Conservation (phyloP, 371 early-diverging fungal species). For the Mortierella sp. region DNA sequence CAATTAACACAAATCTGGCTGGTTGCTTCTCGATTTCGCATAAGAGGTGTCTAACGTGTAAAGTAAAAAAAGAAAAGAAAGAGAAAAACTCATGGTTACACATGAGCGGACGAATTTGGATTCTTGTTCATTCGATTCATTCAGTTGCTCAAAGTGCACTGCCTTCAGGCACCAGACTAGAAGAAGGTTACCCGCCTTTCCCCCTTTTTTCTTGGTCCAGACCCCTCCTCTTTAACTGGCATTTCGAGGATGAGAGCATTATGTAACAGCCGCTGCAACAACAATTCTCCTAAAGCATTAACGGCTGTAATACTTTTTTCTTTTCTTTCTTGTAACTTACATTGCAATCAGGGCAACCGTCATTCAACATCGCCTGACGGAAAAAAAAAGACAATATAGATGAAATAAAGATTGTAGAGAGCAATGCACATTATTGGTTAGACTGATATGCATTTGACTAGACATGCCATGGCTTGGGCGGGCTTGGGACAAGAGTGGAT, state of each 20-base stretch:
- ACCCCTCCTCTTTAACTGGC: too few relatives aligned
- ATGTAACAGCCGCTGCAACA: too few relatives aligned
- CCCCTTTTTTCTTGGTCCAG: too few relatives aligned
- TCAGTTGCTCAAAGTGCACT: not conserved
- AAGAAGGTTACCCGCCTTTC: not conserved
- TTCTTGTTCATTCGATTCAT: not conserved
- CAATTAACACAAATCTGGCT: slow-evolving; percentile 56
- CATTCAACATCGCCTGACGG: slow-evolving; percentile 46
- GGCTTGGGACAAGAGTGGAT: too few relatives aligned
- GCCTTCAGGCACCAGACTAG: too few relatives aligned
- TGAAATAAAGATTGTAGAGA: not conserved
- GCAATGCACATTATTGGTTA: not conserved
- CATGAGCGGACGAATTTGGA: not conserved
- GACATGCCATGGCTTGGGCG: too few relatives aligned
- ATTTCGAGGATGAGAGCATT: too few relatives aligned
- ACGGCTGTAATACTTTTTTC: too few relatives aligned
- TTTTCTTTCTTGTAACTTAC: slow-evolving; percentile 17
- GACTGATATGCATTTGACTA: not conserved
- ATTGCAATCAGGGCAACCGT: slow-evolving; percentile 56
- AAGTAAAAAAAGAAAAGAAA: not conserved
- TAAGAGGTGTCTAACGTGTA: slow-evolving; percentile 41
- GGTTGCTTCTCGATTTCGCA: slow-evolving; percentile 56
- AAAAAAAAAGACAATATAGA: not conserved
- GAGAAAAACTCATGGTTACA: not conserved
- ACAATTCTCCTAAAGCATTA: too few relatives aligned